These are phyloP conservation scores for Limonium bicolor DNA, from an alignment of 148 eudicot genomes.

Conservation along the genomic window DNA sequence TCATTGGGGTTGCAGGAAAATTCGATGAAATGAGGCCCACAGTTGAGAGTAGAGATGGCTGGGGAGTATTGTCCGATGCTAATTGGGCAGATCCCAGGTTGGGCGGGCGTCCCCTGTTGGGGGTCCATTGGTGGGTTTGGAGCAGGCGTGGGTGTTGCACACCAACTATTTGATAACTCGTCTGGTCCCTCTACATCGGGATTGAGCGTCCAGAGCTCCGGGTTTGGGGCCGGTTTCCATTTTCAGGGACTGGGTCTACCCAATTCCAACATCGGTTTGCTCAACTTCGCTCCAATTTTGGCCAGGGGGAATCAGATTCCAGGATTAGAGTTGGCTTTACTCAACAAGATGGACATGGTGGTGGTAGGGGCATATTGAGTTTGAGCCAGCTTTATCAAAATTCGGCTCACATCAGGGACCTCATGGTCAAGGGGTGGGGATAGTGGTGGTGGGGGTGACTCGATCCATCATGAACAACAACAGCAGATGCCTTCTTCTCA, in stretches of 20 bases:
- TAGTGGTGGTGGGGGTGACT: conserved; percentile 9
- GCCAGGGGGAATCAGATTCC: conserved; percentile 33
- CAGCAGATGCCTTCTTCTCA: conserved; percentile 36
- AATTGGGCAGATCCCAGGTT: conserved; percentile 28
- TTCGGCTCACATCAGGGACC: too few species aligned
- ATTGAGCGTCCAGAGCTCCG: conserved; percentile 22
- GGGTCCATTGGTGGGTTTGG: conserved; percentile 28
- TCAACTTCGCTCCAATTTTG: conserved; percentile 65
- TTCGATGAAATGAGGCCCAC: conserved; percentile 17
- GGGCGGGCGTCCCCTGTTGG: too few species aligned
- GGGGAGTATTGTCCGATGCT: conserved; percentile 17
- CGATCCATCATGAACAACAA: conserved; percentile 20
- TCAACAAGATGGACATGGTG: conserved; percentile 61
- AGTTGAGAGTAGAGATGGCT: conserved; percentile 20
- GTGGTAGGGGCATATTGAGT: too few species aligned
- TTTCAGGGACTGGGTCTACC: conserved; percentile 50
- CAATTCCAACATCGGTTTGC: conserved; percentile 25
- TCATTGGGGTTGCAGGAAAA: conserved; percentile 30
- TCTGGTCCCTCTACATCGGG: conserved; percentile 5
- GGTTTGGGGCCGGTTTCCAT: conserved; percentile 33
- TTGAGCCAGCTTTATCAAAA: conserved; percentile 46
- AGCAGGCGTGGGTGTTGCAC: neutral
- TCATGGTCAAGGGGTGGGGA: conserved; percentile 5
- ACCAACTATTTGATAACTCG: conserved; percentile 5
- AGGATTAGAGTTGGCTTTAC: conserved; percentile 72